phyloP scores from a whole-genome alignment of 306 rosid genomes.

The Fagus sylvatica region DNA sequence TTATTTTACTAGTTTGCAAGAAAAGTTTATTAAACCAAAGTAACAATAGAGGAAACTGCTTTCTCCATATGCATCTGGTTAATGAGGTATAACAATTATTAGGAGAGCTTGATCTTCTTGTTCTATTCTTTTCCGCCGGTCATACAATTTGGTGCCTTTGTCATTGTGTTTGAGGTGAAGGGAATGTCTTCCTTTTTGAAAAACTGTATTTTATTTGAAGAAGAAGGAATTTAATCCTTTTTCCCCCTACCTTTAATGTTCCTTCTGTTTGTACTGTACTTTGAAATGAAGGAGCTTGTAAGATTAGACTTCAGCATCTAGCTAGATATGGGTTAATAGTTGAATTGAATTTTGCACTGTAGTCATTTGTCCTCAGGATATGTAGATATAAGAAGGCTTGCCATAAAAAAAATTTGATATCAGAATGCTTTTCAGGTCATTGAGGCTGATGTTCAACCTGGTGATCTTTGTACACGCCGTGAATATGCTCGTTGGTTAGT shows the following conservation, averaged over 20 bases:
- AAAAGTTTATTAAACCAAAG: neutral
- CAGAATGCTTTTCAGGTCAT: slow-evolving; percentile 59
- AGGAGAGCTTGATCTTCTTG: neutral
- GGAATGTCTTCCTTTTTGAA: neutral
- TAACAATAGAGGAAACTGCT: neutral
- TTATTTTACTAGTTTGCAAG: slow-evolving; percentile 4
- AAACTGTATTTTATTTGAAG: too few species aligned
- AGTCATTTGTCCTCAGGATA: slow-evolving; percentile 5
- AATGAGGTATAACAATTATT: neutral
- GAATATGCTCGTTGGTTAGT: slow-evolving; percentile 98
- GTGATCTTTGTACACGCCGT: slow-evolving; percentile 91
- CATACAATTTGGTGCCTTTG: neutral
- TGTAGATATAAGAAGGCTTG: neutral
- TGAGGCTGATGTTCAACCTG: slow-evolving; percentile 82
- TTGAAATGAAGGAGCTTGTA: neutral
- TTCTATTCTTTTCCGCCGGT: neutral
- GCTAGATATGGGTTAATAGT: neutral
- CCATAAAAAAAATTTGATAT: neutral
- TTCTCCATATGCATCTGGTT: neutral
- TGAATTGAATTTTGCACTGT: slow-evolving; percentile 6
- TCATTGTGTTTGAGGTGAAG: neutral
- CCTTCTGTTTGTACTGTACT: neutral
- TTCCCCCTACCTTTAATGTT: neutral
- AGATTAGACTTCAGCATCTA: neutral
- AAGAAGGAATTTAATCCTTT: neutral